Evolutionary conservation across 176 grass and related monocot species (phyloP).

Genomic region (Avena insularis): DNA sequence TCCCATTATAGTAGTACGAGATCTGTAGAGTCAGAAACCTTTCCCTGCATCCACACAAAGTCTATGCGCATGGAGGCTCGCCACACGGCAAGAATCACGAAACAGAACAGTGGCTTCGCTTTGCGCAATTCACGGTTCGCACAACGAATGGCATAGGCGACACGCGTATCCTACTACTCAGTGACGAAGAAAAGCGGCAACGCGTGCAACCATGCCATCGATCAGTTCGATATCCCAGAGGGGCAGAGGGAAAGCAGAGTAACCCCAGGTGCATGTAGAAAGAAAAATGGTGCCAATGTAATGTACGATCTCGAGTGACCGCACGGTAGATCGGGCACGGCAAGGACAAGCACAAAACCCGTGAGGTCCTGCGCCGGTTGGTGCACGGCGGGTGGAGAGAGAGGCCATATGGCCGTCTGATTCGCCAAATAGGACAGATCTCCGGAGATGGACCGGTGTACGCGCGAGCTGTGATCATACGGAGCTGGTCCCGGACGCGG

Average conservation of each 20-base stretch:
- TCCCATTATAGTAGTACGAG: not conserved
- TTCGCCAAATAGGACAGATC: slow-evolving; percentile 28
- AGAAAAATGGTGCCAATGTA: not conserved
- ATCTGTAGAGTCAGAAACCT: slow-evolving; percentile 16
- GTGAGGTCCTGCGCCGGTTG: not conserved
- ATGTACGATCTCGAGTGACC: not conserved
- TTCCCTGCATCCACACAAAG: not conserved
- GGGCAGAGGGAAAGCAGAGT: not conserved
- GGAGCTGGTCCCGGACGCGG: slow-evolving; percentile 32
- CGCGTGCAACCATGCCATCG: not conserved
- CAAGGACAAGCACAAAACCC: no score
- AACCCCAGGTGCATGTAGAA: not conserved
- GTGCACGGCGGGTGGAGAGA: not conserved
- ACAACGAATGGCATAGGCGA: not conserved
- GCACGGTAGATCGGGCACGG: not conserved
- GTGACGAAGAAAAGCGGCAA: not conserved
- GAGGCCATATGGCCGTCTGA: slow-evolving; percentile 21
- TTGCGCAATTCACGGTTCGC: not conserved
- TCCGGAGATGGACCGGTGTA: not conserved
- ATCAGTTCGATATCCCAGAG: not conserved
- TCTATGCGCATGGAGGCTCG: not conserved
- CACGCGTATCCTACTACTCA: no score
- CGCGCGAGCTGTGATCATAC: not conserved
- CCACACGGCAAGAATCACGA: not conserved
- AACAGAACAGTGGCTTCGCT: not conserved